These are phyloP conservation scores for Corymbia calophylla DNA, from an alignment of 441 rosid genomes.

Conservation along the genomic window DNA sequence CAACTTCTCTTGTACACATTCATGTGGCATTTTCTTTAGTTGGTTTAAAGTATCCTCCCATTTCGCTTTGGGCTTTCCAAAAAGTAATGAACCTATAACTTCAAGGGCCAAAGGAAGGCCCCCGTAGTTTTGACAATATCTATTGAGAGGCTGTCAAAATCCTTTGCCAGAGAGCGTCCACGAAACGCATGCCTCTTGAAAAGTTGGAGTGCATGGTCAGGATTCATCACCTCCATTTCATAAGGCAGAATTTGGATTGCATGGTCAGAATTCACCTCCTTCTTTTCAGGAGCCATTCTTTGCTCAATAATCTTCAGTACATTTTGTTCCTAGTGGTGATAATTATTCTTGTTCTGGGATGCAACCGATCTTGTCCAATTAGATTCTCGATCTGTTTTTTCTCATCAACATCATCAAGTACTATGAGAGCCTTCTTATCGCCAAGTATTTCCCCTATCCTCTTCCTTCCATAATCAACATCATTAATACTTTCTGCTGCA, in stretches of 20 bases:
- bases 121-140: accelerated
- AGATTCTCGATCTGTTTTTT: accelerated
- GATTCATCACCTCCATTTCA: accelerated
- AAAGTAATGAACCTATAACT: background rate
- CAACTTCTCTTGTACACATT: background rate
- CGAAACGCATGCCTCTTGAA: no score
- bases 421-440: no score
- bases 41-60: background rate
- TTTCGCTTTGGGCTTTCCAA: accelerated
- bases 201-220: no score
- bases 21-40: accelerated
- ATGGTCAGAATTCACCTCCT: accelerated
- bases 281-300: accelerated
- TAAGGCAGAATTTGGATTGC: accelerated
- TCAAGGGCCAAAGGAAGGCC: background rate
- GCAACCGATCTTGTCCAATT: no score
- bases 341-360: no score
- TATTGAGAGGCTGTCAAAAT: accelerated
- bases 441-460: no score
- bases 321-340: accelerated
- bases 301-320: accelerated
- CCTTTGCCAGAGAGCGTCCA: accelerated
- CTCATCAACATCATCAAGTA: no score
- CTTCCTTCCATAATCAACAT: no score
- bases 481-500: background rate